These are phyloP conservation scores for Calonectria pseudoturangicola DNA, from an alignment of 2,329 filamentous ascomycete species.

Conservation along the genomic window DNA sequence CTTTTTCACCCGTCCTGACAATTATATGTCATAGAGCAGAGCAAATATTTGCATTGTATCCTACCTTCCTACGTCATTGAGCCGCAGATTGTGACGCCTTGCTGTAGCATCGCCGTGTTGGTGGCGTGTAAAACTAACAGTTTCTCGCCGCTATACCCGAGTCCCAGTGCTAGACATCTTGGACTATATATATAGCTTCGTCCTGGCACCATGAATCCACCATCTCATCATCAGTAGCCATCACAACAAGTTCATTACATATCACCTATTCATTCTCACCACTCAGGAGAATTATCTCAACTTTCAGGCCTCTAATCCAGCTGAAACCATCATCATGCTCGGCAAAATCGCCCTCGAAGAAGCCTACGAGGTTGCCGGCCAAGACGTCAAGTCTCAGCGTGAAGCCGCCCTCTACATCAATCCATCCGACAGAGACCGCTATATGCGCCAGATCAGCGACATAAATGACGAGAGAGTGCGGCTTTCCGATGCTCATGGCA, in stretches of 20 bases:
- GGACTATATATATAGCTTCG: not conserved
- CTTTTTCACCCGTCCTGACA: not conserved
- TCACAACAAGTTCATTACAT: not conserved
- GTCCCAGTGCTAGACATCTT: not conserved
- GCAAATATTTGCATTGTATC: not conserved
- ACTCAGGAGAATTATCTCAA: not conserved
- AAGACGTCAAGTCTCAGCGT: not conserved
- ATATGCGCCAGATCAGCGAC: not conserved
- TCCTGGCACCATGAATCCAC: not conserved
- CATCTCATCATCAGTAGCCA: not conserved
- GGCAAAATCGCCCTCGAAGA: not conserved
- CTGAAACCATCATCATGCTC: not conserved
- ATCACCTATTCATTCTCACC: not conserved
- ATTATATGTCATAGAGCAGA: not conserved
- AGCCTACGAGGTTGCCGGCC: not conserved
- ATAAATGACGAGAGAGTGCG: not conserved
- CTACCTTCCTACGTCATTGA: not conserved
- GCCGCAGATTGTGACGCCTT: not conserved
- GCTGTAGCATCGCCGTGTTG: not conserved
- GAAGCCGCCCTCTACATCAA: not conserved
- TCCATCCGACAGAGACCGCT: not conserved
- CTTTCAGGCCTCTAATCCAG: not conserved
- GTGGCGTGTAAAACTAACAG: not conserved
- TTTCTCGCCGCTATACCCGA: not conserved
- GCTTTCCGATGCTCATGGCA: conserved; percentile 4